A percentile compares a stretch with the other conserved stretches of the same genome.
phyloP scores from a whole-genome alignment of 192 early-diverging fungal species.

The Rhizoclosmatium sp. region DNA sequence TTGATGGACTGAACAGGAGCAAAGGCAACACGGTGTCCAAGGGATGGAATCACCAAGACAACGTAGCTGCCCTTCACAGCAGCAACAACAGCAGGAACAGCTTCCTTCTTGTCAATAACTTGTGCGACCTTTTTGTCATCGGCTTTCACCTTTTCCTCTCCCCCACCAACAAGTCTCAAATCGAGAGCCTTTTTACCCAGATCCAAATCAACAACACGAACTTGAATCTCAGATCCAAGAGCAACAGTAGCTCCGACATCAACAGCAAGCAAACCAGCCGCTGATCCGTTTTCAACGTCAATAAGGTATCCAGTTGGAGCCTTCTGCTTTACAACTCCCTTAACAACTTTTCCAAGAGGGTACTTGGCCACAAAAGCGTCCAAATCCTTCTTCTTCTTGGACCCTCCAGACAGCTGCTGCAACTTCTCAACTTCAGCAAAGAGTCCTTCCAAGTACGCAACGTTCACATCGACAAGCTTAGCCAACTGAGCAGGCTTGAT shows the following conservation, averaged over 20 bases:
- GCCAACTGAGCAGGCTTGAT: neutral
- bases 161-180: slow-evolving; percentile 41
- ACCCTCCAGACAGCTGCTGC: neutral
- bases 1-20: slow-evolving; percentile 35
- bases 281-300: slow-evolving; percentile 46
- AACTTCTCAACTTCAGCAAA: slow-evolving; percentile 40
- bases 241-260: slow-evolving; percentile 45
- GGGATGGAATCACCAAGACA: slow-evolving; percentile 69
- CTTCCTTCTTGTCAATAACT: slow-evolving; percentile 27
- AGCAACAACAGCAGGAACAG: slow-evolving; percentile 69
- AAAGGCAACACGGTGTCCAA: slow-evolving; percentile 38
- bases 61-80: slow-evolving; percentile 83
- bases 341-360: slow-evolving; percentile 57
- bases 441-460: slow-evolving; percentile 36
- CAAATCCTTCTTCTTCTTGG: slow-evolving; percentile 8
- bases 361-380: slow-evolving; percentile 25
- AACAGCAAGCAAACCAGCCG: slow-evolving; percentile 66
- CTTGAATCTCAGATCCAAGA: slow-evolving; percentile 59
- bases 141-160: neutral
- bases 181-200: slow-evolving; percentile 70
- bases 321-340: slow-evolving; percentile 54
- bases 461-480: neutral
- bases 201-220: slow-evolving; percentile 76
- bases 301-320: slow-evolving; percentile 68
- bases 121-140: neutral